A percentile compares a stretch with the other conserved stretches of the same genome.
Conservation (phyloP, 106 monocot genomes). For the Acorus calamus region DNA sequence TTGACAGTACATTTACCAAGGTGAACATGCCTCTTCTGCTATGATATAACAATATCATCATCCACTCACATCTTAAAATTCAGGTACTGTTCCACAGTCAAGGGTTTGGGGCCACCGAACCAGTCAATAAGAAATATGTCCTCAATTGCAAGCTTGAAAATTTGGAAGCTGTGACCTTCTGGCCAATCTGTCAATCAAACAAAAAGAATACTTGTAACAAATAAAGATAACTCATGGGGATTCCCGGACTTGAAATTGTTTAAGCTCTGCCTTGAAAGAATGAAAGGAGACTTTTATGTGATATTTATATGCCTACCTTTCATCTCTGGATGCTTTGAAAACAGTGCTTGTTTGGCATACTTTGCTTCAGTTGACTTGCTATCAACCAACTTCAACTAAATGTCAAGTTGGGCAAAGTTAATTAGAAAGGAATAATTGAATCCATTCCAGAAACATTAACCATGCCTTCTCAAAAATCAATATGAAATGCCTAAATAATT, state of each 20-base stretch:
- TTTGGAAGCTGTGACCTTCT: slow-evolving; percentile 20
- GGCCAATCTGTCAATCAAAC: slow-evolving; percentile 22
- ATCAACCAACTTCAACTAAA: slow-evolving; percentile 19
- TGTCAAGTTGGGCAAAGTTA: too few species aligned
- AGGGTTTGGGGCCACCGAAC: slow-evolving; percentile 31
- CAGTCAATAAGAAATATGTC: slow-evolving; percentile 33
- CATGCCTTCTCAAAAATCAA: too few species aligned
- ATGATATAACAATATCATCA: too few species aligned
- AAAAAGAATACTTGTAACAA: neutral
- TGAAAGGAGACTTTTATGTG: too few species aligned
- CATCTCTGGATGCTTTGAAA: slow-evolving; percentile 28
- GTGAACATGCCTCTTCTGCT: too few species aligned
- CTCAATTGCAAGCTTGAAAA: slow-evolving; percentile 28
- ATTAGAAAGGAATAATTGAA: too few species aligned
- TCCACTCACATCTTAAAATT: slow-evolving; percentile 15
- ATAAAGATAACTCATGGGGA: neutral
- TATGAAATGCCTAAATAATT: too few species aligned
- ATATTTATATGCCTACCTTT: slow-evolving; percentile 3
- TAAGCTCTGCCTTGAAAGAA: too few species aligned
- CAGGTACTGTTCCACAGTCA: slow-evolving; percentile 18
- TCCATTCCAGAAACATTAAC: too few species aligned
- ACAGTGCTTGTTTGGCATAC: slow-evolving; percentile 15
- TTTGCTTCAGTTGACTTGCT: slow-evolving; percentile 12
- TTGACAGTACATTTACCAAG: too few species aligned
- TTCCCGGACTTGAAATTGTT: too few species aligned